A percentile compares a stretch with the other conserved stretches of the same genome.
Conservation (phyloP, 805 yeast species). For the Yamadazyma olivae region DNA sequence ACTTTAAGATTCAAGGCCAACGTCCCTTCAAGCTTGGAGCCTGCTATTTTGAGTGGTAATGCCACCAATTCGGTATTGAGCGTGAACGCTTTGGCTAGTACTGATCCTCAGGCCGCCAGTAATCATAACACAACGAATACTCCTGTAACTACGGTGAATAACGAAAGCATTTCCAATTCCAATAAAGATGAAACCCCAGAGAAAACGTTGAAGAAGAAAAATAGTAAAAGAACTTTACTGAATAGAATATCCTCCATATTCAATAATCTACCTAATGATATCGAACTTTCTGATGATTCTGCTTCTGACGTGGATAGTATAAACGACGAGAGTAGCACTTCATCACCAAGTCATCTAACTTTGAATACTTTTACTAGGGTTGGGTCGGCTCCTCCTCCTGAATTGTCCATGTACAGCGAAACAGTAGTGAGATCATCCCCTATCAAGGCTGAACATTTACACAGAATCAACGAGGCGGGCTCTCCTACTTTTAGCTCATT, state of each 20-base stretch:
- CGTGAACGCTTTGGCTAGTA: constrained; percentile 27
- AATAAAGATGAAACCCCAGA: not conserved
- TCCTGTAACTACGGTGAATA: not conserved
- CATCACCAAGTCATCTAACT: constrained; percentile 10
- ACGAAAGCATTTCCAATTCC: not conserved
- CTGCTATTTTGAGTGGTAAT: constrained; percentile 19
- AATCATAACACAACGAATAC: not conserved
- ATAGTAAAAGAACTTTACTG: constrained; percentile 11
- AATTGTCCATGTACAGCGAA: constrained; percentile 21
- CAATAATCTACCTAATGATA: constrained; percentile 46
- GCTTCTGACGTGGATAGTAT: constrained; percentile 38
- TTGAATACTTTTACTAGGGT: not conserved
- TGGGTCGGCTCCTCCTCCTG: constrained; percentile 13
- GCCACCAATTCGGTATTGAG: constrained; percentile 33
- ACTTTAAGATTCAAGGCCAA: constrained; percentile 28
- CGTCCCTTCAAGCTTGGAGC: constrained; percentile 16
- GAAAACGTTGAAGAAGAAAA: constrained; percentile 7
- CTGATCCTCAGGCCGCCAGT: constrained; percentile 10
- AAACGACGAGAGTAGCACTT: constrained; percentile 12
- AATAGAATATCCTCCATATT: constrained; percentile 36
- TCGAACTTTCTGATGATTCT: constrained; percentile 45
- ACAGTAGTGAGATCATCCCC: constrained; percentile 27
- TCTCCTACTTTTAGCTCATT: constrained; percentile 23
- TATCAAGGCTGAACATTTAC: constrained; percentile 19
- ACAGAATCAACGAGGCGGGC: constrained; percentile 8